Base-by-base conservation (phyloP, 73 alveolate species). In the Paramecium sonneborni region DNA sequence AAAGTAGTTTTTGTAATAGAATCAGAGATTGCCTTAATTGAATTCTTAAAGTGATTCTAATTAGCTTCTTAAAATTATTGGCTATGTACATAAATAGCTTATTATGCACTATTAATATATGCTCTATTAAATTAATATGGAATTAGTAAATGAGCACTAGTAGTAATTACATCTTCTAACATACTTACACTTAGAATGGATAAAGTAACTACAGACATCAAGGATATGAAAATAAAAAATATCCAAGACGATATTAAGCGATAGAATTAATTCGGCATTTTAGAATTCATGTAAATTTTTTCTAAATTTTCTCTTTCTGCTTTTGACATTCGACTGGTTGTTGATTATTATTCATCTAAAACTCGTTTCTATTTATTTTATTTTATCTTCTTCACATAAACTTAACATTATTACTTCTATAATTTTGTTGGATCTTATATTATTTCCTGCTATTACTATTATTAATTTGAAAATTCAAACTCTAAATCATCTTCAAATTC, bases 281-380 rank as follows among this genome's bases (percentile, higher is more conserved):
- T 44, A 21, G 48, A 20, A 23, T 20, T 30, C 32, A 18, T 20
- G 5, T 79, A 79, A 43, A 79, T 79, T 79, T 79, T 26, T 11
- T 79, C 90, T 44, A 79, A 1, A 79, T 44, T 39, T 79, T 79
- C 90, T 21, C 90, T 38, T 43, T 79, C 90, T 4, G 76, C 55
- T n/a, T 46, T 79, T 5, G 90, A 43, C 44, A 79, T 62, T 30
- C 44, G 32, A 24, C 76, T 43, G 5, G 90, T 79, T 12, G 86
- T 35, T 3, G 86, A 72, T 44, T 39, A 79, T 79, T 79, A 26
- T 24, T 79, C 90, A 18, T 79, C 90, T 44, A 79, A 24, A 14
- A 18, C 41, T 24, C 26, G 10, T 79, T 79, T 79, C 5, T 35
- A 72, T 72, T 72, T 72, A 37, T 30, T 72, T 72, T 35, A 35